Percentiles rank a stretch among this genome's conserved stretches.
These are phyloP conservation scores for Sporothrix brunneoviolacea DNA, from an alignment of 2,329 filamentous ascomycete genomes.

Conservation along the genomic window DNA sequence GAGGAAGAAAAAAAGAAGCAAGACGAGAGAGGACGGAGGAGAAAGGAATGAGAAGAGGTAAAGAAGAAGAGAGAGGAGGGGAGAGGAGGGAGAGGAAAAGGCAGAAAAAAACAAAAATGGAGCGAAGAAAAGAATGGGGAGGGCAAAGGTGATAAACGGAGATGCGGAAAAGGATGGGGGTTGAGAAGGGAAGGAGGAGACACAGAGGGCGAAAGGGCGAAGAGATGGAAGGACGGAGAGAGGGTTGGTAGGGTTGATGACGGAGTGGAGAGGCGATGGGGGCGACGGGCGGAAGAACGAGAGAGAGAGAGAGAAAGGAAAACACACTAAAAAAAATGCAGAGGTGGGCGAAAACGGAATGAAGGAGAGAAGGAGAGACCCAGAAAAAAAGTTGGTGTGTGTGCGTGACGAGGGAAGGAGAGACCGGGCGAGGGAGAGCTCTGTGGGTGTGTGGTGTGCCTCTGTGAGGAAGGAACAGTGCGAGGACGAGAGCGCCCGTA, in stretches of 20 bases:
- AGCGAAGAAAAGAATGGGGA: not conserved
- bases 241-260: slow-evolving; percentile 23
- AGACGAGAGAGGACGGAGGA: slow-evolving; percentile 7
- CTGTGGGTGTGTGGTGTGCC: too few relatives aligned
- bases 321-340: slow-evolving; percentile 8
- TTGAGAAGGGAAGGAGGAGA: not conserved
- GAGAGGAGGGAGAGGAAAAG: not conserved
- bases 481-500: too few relatives aligned
- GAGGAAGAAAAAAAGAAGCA: not conserved
- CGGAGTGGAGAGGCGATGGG: slow-evolving; percentile 10
- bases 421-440: too few relatives aligned
- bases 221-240: not conserved
- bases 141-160: not conserved
- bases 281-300: not conserved
- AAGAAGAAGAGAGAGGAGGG: not conserved
- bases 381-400: slow-evolving; percentile 1
- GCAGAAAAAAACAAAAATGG: not conserved
- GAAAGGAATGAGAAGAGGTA: not conserved
- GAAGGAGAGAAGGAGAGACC: not conserved
- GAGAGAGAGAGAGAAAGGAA: not conserved
- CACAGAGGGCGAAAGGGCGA: not conserved
- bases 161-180: not conserved
- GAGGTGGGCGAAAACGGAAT: slow-evolving; percentile 10
- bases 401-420: slow-evolving; percentile 2
- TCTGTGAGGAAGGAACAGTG: too few relatives aligned